Evolutionary conservation across 441 rosid species (phyloP), one percentile per base, ranked within the genome.

Genomic region (Flueggea neowawraea): DNA sequence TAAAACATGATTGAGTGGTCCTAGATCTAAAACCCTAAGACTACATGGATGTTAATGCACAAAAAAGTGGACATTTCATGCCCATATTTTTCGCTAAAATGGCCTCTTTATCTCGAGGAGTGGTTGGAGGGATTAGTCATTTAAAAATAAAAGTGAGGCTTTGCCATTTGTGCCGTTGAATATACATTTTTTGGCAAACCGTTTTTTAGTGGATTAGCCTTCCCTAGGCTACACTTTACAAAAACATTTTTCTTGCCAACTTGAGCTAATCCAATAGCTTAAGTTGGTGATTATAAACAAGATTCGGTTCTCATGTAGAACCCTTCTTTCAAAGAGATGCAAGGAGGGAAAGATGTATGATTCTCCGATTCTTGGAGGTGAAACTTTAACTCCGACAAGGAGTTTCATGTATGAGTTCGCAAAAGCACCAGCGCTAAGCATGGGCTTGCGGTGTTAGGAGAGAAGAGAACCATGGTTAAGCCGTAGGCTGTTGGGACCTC

Each of bases 381-480:
- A 69, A 22, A 47, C 5, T 28, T 52, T 50, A 68, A 75, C 84
- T 88, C 88, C 84, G 78, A 77, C 53, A 76, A 85, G 66, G 90
- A 87, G 82, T 77, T 65, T 3, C 41, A 36, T 76, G 63, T 54
- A 70, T 22, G 65, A 69, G 73, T 76, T 80, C 71, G 80, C 76
- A 72, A 73, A 71, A 50, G 52, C 82, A 86, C 80, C 69, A 63
- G 68, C 66, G 63, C 82, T 73, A 72, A 68, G 64, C 51, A 70
- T 69, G 82, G 81, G 82, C 83, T 71, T 70, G 69, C 43, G 58
- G 10, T 63, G 66, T 65, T 54, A 58, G 70, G 58, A 4, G 62
- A 63, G 75, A 62, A 77, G 57, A 76, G 79, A 66, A 89, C 92
- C 96, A 91, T 87, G 96, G 95, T 89, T 82, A 91, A 93, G 86